Base-by-base conservation (phyloP, 331 rosid genomes). In the Cydonia oblonga region DNA sequence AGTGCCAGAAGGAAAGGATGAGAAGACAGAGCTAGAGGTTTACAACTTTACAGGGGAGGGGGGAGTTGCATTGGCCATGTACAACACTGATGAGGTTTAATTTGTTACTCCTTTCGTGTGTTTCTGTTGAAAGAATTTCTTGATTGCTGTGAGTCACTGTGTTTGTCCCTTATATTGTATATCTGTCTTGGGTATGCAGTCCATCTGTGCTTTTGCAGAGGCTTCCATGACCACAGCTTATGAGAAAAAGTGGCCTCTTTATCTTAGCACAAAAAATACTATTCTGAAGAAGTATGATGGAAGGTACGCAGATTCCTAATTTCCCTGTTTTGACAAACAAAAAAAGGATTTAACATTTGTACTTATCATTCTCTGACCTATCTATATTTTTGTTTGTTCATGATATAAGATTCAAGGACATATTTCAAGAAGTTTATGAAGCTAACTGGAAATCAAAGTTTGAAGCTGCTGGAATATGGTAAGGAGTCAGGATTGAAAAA, bases 251-350 rank as follows among this genome's bases (percentile, higher is more conserved):
- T 95, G 98, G 98, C 98, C 98, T 40, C 91, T 95, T 24, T 95
- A 95, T 82, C 98, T 93, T 59, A 93, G 98, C 87, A 93, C 98
- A 70, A 93, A 93, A 81, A 93, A 93, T 70, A 93, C 98, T 46
- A 91, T 93, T 76, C 96, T 93, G 64, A 93, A 93, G 98, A 93
- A 93, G 76, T 93, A 93, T 46, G 98, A 93, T 77, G 98, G 98
- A 82, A 93, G 98, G 98, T 93, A 82, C 72, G 81, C 72, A 42
- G 52, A 66, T 75, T 23, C 57, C 32, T 71, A 69, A 56, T 25
- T 46, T 46, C 9, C 64, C 64, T 64, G 49, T 66, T 72, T 71
- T 56, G 53, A 16, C 53, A 6, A 46, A 46, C 19, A 5, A 46
- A 46, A 46, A 46, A 5, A 7, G 11, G 28, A 16, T 19, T 5